phyloP scores from a whole-genome alignment of 306 rosid genomes.

The Elaeagnus macrophylla region DNA sequence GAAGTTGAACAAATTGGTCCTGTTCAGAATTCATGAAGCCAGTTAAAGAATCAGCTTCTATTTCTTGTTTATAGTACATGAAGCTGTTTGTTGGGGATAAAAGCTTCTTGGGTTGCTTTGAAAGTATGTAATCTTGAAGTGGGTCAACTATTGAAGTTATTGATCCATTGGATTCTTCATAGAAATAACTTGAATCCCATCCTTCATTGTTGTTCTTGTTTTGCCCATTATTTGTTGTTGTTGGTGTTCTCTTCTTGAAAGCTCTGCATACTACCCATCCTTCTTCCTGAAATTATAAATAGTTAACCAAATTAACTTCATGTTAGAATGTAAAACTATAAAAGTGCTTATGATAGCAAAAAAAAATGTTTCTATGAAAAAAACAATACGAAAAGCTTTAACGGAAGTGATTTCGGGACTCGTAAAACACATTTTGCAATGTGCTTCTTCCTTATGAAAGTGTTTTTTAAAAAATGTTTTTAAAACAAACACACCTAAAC shows the following conservation, averaged over 20 bases:
- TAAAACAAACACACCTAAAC: too few relatives aligned
- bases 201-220: slow-evolving; percentile 41
- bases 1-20: slow-evolving; percentile 59
- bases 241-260: slow-evolving; percentile 62
- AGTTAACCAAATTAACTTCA: slow-evolving; percentile 9
- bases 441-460: too few relatives aligned
- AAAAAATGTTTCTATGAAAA: too few relatives aligned
- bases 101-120: slow-evolving; percentile 43
- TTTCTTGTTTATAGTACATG: slow-evolving; percentile 66
- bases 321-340: too few relatives aligned
- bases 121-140: slow-evolving; percentile 25
- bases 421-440: too few relatives aligned
- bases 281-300: slow-evolving; percentile 60
- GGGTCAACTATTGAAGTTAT: slow-evolving; percentile 41
- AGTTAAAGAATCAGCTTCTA: slow-evolving; percentile 40
- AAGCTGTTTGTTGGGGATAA: slow-evolving; percentile 29
- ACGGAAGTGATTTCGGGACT: too few relatives aligned
- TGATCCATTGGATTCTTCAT: slow-evolving; percentile 47
- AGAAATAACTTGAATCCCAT: slow-evolving; percentile 61
- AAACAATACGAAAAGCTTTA: too few relatives aligned
- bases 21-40: slow-evolving; percentile 29
- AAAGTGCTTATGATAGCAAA: too few relatives aligned
- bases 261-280: slow-evolving; percentile 99
- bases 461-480: too few relatives aligned
- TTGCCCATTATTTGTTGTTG: slow-evolving; percentile 25